Evolutionary conservation across 768 basidiomycete species (phyloP).

Genomic region (Tricholoma saponaceum): DNA sequence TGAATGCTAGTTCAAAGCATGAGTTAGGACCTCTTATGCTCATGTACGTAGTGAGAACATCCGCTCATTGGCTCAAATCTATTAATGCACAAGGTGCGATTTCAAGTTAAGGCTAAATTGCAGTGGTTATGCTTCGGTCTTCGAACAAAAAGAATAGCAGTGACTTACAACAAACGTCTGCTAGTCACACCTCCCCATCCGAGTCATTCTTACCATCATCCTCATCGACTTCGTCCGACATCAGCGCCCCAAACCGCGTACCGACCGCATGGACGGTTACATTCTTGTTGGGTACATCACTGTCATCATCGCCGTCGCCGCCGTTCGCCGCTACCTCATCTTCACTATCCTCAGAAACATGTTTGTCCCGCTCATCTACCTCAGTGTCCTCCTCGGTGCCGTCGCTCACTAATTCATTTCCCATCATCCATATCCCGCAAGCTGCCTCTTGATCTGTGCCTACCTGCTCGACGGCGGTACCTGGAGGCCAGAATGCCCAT

Average conservation of each 20-base stretch:
- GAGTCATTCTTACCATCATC: conserved; percentile 25
- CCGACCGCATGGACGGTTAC: conserved; percentile 22
- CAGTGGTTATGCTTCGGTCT: neutral
- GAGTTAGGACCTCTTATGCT: too few relatives aligned
- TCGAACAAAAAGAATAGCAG: neutral
- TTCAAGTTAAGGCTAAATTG: too few relatives aligned
- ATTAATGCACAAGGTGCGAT: too few relatives aligned
- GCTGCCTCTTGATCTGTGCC: too few relatives aligned
- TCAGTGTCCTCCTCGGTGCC: conserved; percentile 28
- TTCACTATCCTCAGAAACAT: conserved; percentile 15
- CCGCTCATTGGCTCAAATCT: too few relatives aligned
- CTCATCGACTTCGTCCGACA: conserved; percentile 28
- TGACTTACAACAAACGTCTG: neutral
- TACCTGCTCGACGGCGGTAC: conserved; percentile 26
- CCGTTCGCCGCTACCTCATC: conserved; percentile 22
- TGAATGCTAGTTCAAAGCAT: too few relatives aligned
- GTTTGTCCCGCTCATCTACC: conserved; percentile 26
- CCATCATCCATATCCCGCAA: conserved; percentile 58
- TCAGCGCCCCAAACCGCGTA: conserved; percentile 37
- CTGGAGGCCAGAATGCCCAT: conserved; percentile 88
- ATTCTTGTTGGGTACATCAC: conserved; percentile 14
- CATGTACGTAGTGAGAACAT: too few relatives aligned
- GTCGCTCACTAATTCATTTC: conserved; percentile 27
- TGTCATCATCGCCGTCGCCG: conserved; percentile 14
- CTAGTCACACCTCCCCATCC: conserved; percentile 12